Conservation (phyloP, 2,329 filamentous ascomycete genomes). For the Orbilia blumenaviensis region DNA sequence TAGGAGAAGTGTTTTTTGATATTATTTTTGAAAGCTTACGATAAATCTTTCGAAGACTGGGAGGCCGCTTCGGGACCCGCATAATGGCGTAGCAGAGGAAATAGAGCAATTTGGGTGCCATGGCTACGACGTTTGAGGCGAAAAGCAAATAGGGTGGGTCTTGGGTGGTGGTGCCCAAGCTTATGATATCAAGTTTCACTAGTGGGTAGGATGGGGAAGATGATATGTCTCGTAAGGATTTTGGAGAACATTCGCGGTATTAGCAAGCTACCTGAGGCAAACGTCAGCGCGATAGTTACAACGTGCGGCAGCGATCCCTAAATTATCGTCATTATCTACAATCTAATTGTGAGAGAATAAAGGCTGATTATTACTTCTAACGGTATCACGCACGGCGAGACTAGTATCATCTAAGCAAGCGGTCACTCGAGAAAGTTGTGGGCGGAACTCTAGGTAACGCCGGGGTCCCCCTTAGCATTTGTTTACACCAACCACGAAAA, state of each 20-base stretch:
- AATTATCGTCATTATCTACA: background rate
- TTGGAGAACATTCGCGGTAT: background rate
- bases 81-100: slow-evolving; percentile 19
- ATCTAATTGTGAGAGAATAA: too few species aligned
- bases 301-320: background rate
- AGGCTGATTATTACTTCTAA: too few species aligned
- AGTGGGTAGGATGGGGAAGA: background rate
- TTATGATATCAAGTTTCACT: background rate
- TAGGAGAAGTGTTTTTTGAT: background rate
- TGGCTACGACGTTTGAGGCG: background rate
- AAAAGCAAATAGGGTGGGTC: background rate
- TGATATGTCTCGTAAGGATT: background rate
- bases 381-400: too few species aligned
- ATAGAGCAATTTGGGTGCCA: slow-evolving; percentile 25
- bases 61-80: slow-evolving; percentile 5
- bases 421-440: too few species aligned
- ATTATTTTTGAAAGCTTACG: background rate
- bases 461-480: too few species aligned
- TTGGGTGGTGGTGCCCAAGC: too few species aligned
- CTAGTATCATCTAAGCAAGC: too few species aligned
- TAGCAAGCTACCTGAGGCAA: too few species aligned
- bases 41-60: slow-evolving; percentile 19
- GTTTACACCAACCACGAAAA: background rate
- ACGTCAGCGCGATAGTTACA: background rate
- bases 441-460: too few species aligned